Evolutionary conservation across 2,329 filamentous ascomycete species (phyloP), one percentile per base, ranked within the genome.

Genomic region (Alternaria arborescens): DNA sequence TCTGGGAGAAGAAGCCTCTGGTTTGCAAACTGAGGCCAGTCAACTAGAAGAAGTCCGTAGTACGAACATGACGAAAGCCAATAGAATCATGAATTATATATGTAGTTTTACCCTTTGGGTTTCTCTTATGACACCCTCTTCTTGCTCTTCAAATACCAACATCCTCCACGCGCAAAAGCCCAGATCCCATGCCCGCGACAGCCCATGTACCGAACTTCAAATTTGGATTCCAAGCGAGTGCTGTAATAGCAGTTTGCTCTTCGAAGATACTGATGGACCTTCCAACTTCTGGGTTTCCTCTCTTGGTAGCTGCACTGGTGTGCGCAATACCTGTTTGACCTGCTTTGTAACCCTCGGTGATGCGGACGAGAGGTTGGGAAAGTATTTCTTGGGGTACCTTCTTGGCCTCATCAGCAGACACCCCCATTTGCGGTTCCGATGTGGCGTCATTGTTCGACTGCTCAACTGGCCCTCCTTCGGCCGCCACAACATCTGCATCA

Each of bases 201-300:
- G 83, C 83, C 83, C 83, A 86, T 0, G 81, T 82, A 7, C 80
- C 83, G 58, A 73, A 81, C 42, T 74, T 77, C 22, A 81, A 30
- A 68, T 85, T 85, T n/a, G 81, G 81, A 68, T 85, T 85, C 83
- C 83, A 86, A 14, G 79, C 76, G 44, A 85, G 67, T 8, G 77
- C 73, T 18, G 81, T 82, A 6, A 84, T 72, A 2, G 79, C 79
- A 11, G 79, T 79, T 56, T 79, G 72, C 64, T 81, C 78, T 51
- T 84, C 83, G 58, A 79, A 82, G 4, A 84, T 74, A 0, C 81
- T 82, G 16, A 79, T 73, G 38, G 74, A 72, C 8, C 74, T 73
- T 3, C 69, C 73, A 2, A 66, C 67, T 26, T 79, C 74, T 3
- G 60, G 65, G 11, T 70, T 67, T 0, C 53, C 46, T 11, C 52